Percentiles rank a stretch among this genome's conserved stretches.
phyloP scores from a whole-genome alignment of 148 eudicot genomes.

The Beta vulgaris region DNA sequence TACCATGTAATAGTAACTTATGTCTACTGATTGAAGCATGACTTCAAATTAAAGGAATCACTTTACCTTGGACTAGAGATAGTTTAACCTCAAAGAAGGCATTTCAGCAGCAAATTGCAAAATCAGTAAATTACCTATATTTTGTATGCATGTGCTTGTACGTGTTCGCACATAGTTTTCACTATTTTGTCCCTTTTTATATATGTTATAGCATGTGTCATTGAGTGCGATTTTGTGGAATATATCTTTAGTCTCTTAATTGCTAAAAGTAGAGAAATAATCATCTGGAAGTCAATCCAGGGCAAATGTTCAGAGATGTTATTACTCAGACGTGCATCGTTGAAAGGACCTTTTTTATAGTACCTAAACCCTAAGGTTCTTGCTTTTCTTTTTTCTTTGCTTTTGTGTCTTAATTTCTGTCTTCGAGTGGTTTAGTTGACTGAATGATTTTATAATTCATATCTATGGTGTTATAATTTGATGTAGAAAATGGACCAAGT shows the following conservation, averaged over 20 bases:
- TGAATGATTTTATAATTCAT: neutral
- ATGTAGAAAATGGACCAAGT: neutral
- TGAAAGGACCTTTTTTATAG: too few relatives aligned
- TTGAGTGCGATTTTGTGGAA: too few relatives aligned
- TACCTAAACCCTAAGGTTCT: too few relatives aligned
- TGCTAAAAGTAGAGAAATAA: too few relatives aligned
- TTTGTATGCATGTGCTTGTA: neutral
- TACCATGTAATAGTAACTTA: neutral
- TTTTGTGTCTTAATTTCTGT: neutral
- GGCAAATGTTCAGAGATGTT: too few relatives aligned
- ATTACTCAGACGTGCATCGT: too few relatives aligned
- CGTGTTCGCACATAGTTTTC: too few relatives aligned
- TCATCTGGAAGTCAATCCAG: too few relatives aligned
- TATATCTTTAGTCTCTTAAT: too few relatives aligned
- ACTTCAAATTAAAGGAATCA: neutral
- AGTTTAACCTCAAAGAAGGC: neutral
- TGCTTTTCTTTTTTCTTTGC: neutral
- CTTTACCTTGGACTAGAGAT: neutral
- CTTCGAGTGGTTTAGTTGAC: neutral
- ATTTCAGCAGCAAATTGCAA: neutral
- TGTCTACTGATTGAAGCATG: neutral
- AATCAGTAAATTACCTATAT: too few relatives aligned
- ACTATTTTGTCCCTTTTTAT: too few relatives aligned
- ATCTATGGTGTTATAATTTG: neutral
- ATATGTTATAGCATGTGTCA: too few relatives aligned